Evolutionary conservation across 768 basidiomycete genomes (phyloP).

Genomic region (Dioszegia hungarica): DNA sequence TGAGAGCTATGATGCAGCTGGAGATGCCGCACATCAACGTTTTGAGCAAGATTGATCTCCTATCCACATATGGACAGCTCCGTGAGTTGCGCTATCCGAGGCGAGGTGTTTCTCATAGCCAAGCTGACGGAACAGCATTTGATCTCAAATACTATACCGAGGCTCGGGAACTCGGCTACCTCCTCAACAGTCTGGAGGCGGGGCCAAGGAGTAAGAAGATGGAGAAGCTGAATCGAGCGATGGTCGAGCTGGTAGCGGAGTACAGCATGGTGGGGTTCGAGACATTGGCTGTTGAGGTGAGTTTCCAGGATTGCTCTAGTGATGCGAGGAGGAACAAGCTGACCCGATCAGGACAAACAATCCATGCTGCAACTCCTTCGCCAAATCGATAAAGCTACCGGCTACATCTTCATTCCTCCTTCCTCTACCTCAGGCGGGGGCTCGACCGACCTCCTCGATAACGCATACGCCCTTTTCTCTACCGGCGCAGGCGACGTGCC

Average conservation of each 20-base stretch:
- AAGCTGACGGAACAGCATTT: too few relatives aligned
- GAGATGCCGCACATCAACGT: constrained; percentile 99
- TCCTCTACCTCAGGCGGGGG: constrained; percentile 47
- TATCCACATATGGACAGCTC: constrained; percentile 82
- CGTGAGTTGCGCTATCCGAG: constrained; percentile 62
- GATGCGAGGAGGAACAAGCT: neutral
- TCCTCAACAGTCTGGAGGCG: constrained; percentile 65
- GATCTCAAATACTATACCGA: constrained; percentile 97
- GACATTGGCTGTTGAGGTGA: constrained; percentile 89
- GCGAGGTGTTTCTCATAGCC: constrained; percentile 53
- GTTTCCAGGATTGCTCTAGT: neutral
- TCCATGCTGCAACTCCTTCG: constrained; percentile 87
- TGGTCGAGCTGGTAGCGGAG: constrained; percentile 90
- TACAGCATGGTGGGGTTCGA: constrained; percentile 91
- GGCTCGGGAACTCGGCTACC: constrained; percentile 87
- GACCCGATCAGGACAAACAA: constrained; percentile 66
- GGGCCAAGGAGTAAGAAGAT: constrained; percentile 63
- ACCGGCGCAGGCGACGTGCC: constrained; percentile 37
- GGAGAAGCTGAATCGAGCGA: constrained; percentile 74
- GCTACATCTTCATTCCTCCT: constrained; percentile 76
- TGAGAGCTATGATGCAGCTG: constrained; percentile 96
- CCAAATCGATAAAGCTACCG: constrained; percentile 82
- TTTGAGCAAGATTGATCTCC: constrained; percentile 88
- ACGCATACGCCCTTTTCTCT: constrained; percentile 61
- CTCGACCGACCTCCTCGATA: constrained; percentile 6